phyloP scores from a whole-genome alignment of 1,284 basidiomycete species.

The Cystobasidium pallidum region DNA sequence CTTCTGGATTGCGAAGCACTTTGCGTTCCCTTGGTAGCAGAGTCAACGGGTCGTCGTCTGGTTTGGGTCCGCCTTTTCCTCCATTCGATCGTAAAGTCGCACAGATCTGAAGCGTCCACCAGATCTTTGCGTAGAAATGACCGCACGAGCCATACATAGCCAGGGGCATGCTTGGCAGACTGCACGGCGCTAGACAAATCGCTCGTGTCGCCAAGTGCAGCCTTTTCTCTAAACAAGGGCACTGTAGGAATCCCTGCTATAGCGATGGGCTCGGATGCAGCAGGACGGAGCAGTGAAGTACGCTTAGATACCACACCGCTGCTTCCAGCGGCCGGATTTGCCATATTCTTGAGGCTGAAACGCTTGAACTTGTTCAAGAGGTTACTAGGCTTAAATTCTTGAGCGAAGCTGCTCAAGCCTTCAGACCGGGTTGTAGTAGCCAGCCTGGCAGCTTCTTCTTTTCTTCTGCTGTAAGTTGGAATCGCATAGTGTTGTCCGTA shows the following conservation, averaged over 20 bases:
- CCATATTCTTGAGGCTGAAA: constrained; percentile 41
- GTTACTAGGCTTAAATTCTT: constrained; percentile 27
- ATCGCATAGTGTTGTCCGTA: constrained; percentile 16
- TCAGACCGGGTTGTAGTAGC: not conserved
- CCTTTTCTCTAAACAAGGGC: constrained; percentile 29
- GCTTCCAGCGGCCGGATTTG: constrained; percentile 33
- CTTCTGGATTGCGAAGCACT: constrained; percentile 18
- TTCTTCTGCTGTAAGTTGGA: constrained; percentile 7
- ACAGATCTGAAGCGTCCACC: constrained; percentile 28
- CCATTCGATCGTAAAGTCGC: constrained; percentile 75
- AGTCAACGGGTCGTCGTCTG: constrained; percentile 5
- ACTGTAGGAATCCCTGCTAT: constrained; percentile 16
- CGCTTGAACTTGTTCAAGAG: constrained; percentile 49
- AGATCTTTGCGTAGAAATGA: constrained; percentile 61
- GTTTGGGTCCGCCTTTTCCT: constrained; percentile 52
- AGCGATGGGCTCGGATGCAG: constrained; percentile 29
- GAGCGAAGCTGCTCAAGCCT: not conserved
- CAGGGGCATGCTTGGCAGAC: constrained; percentile 21
- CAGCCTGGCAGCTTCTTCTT: constrained; percentile 5
- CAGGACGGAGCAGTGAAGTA: constrained; percentile 23
- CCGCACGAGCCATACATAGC: constrained; percentile 78
- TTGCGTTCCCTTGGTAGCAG: not conserved
- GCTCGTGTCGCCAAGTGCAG: not conserved
- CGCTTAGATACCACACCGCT: constrained; percentile 6
- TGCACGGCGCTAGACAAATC: not conserved